Base-by-base conservation (phyloP, 2,329 filamentous ascomycete genomes). In the Botrytis galanthina region DNA sequence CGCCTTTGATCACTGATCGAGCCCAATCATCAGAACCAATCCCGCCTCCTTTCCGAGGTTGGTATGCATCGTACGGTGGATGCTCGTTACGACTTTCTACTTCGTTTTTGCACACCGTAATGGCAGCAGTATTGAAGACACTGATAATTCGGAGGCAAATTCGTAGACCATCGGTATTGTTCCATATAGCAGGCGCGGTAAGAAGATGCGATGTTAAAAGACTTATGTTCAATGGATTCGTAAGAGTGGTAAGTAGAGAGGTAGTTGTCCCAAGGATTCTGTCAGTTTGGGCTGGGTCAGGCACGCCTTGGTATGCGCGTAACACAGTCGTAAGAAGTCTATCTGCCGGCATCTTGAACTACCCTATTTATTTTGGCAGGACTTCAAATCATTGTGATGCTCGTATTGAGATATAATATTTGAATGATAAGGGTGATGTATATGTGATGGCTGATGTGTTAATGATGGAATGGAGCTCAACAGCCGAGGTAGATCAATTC, bases 151-250 rank as follows among this genome's bases (percentile, higher is more conserved):
- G 84, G 72, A 88, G 83, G 72, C 84, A 85, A 29, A 85, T 86
- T 48, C 82, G 83, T 29, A 90, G 80, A 51, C 86, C 86, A 75
- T 87, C 86, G 4, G 85, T 83, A 66, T 83, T 83, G 20, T 75
- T 76, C 88, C 88, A 90, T 79, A 90, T 83, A n/a, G 88, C 87
- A 14, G 87, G 87, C 2, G 88, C 86, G 1, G 84, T 85, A n/a
- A 90, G 84, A 3, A 89, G 82, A 76, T 89, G 87, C 32, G 86
- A 86, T 8, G 87, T 87, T 29, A 90, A 83, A 16, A 90, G 84
- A 16, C 86, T 87, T 75, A 89, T 83, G 76, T 90, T 90, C 59
- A 88, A 83, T 0, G 87, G 88, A 76, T 90, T 90, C 66, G 87
- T 86, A 39, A 90, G 84, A 14, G 86, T 86, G 1, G 87, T 87